Conservation (phyloP, 169 alveolate genomes). For the Theileria annulata region DNA sequence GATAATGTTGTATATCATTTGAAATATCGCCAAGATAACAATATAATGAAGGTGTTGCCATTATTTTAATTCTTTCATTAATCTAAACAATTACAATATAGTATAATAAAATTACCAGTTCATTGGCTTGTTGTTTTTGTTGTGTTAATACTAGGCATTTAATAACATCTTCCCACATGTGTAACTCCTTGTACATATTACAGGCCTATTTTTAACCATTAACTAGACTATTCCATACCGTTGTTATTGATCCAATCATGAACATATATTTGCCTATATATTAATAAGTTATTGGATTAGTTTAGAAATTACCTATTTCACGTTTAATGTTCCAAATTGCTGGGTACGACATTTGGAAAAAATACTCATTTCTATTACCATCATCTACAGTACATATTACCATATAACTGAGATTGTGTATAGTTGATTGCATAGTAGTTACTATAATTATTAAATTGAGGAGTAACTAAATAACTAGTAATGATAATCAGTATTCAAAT, state of each 20-base stretch:
- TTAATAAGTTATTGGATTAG: neutral
- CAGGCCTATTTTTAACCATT: conserved; percentile 54
- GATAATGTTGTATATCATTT: conserved; percentile 61
- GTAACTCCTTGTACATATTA: conserved; percentile 72
- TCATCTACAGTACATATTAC: neutral
- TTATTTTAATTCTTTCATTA: conserved; percentile 37
- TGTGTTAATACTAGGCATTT: conserved; percentile 71
- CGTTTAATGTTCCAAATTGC: conserved; percentile 72
- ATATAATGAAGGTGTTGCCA: conserved; percentile 67
- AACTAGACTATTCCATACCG: conserved; percentile 17
- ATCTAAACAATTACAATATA: conserved; percentile 12
- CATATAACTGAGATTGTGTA: conserved; percentile 33
- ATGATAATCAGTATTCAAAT: too few relatives aligned
- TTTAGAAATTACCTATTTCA: conserved; percentile 42
- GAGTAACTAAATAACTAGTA: too few relatives aligned
- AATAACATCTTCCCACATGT: conserved; percentile 80
- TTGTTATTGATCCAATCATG: conserved; percentile 70
- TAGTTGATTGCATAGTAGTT: too few relatives aligned
- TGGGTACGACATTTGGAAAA: conserved; percentile 72
- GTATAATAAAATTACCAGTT: conserved; percentile 51
- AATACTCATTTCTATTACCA: conserved; percentile 57
- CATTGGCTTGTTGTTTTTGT: conserved; percentile 73
- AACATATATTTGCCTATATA: conserved; percentile 59
- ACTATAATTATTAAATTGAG: too few relatives aligned
- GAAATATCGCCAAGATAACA: conserved; percentile 72